Base-by-base conservation (phyloP, 176 grass and related monocot species). In the Carex kokanica region DNA sequence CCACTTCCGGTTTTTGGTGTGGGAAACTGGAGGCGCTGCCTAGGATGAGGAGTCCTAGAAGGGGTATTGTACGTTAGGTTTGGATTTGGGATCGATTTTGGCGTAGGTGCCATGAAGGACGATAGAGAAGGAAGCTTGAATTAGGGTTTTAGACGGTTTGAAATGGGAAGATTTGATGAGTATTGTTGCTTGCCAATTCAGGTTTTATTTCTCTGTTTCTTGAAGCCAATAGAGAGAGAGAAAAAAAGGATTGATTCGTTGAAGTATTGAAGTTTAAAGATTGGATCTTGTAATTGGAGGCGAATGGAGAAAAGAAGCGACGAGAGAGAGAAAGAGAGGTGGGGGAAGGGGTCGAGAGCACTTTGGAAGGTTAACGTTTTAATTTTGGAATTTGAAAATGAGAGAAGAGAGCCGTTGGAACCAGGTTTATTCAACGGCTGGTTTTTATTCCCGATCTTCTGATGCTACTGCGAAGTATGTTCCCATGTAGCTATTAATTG, bases 11-110 rank as follows among this genome's bases (percentile, higher is more conserved):
- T 78, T 8, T 91, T 94, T 14, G 83, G 15, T 34, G 87, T 53
- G 1, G 88, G 84, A 89, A 98, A 93, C 24, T 90, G 82, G 84
- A 98, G 90, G 31, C 95, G 89, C 38, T 98, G 95, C 89, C 92
- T 98, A 7, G 95, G 49, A 45, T 62, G 43, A 20, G 90, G 92
- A 8, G 92, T 92, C 47, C 60, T 63, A 72, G 88, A 29, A 0
- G 89, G 88, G 34, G 94, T 91, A 16, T 75, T 5, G 49, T 70
- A 24, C 5, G 12, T 13, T 53, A 53, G 79, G 67, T 88, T 88
- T 38, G 87, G 75, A 80, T 81, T 45, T 17, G 78, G 71, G 3
- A 64, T 70, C 8, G 85, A 82, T 11, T 91, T 89, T 1, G 92
- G 92, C 9, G 90, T 97, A 4, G 88, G 90, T 40, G 91, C 94